Percentiles rank a stretch among this genome's conserved stretches.
These are phyloP conservation scores for Backusella tarrabulga DNA, from an alignment of 192 early-diverging fungal genomes.

Conservation along the genomic window DNA sequence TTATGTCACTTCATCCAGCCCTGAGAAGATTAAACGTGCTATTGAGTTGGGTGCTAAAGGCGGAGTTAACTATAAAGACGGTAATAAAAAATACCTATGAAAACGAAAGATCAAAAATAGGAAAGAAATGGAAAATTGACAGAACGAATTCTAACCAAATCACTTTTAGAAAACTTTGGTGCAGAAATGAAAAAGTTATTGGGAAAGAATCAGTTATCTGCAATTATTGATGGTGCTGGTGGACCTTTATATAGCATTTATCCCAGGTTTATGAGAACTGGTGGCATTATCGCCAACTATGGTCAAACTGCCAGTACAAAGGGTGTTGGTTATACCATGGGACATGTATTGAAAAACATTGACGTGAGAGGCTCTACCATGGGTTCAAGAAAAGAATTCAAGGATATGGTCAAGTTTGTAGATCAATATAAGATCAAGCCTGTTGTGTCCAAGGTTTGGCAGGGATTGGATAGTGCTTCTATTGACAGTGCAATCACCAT, in stretches of 20 bases:
- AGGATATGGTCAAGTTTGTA: slow-evolving; percentile 61
- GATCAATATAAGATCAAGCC: slow-evolving; percentile 53
- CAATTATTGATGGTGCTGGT: slow-evolving; percentile 68
- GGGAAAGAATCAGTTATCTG: slow-evolving; percentile 38
- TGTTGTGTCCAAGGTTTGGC: slow-evolving; percentile 53
- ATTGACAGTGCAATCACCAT: slow-evolving; percentile 25
- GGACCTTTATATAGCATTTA: slow-evolving; percentile 47
- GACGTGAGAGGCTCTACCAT: slow-evolving; percentile 62
- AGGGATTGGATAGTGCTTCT: slow-evolving; percentile 37
- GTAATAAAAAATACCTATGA: slow-evolving; percentile 28
- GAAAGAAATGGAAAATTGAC: neutral
- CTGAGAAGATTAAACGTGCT: slow-evolving; percentile 61
- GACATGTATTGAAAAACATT: slow-evolving; percentile 57
- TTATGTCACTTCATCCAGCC: slow-evolving; percentile 65
- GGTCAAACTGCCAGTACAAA: slow-evolving; percentile 53
- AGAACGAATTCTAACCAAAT: neutral
- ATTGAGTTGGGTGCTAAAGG: slow-evolving; percentile 62
- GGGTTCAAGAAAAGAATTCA: slow-evolving; percentile 63
- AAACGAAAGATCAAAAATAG: neutral
- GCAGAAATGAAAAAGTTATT: slow-evolving; percentile 42
- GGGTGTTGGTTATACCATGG: slow-evolving; percentile 44
- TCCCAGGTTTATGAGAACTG: slow-evolving; percentile 40
- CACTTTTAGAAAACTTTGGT: slow-evolving; percentile 43
- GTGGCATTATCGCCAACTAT: slow-evolving; percentile 59
- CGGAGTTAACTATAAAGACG: slow-evolving; percentile 67